Evolutionary conservation across 2,329 filamentous ascomycete species (phyloP).

Genomic region (Bertia moriformis): DNA sequence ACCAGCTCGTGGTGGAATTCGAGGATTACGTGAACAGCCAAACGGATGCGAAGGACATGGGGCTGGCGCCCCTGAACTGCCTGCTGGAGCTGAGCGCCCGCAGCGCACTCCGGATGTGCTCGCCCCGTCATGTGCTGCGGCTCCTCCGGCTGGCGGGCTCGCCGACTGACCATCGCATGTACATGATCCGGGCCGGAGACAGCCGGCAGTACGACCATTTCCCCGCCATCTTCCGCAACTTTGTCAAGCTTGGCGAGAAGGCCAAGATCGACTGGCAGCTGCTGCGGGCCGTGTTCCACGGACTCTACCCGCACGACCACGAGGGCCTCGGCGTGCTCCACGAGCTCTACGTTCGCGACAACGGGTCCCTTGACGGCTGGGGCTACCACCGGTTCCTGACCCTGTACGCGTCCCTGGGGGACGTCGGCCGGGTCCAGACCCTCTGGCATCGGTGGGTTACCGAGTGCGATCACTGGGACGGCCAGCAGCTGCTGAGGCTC

Average conservation of each 20-base stretch:
- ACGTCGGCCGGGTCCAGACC: conserved; percentile 26
- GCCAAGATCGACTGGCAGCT: background rate
- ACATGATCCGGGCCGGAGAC: background rate
- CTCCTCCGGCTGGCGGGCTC: background rate
- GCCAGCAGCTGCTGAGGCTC: conserved; percentile 14
- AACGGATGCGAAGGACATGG: background rate
- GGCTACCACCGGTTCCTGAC: conserved; percentile 13
- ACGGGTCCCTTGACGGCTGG: background rate
- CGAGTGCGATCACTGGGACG: conserved; percentile 2
- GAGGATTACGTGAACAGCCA: background rate
- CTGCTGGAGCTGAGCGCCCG: background rate
- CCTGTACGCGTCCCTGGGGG: conserved; percentile 30
- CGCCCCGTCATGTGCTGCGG: background rate
- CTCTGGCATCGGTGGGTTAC: conserved; percentile 27
- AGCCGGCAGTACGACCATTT: background rate
- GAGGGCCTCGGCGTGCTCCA: background rate
- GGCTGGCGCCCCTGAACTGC: background rate
- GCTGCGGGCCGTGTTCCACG: background rate
- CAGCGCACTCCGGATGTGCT: background rate
- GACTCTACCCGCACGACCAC: background rate
- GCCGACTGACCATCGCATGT: background rate
- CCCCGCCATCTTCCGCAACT: background rate
- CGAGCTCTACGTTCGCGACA: background rate
- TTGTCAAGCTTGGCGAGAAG: background rate
- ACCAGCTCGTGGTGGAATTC: background rate